Evolutionary conservation across 2,329 filamentous ascomycete species (phyloP).

Genomic region (Neophaeococcomyces mojaviensis): DNA sequence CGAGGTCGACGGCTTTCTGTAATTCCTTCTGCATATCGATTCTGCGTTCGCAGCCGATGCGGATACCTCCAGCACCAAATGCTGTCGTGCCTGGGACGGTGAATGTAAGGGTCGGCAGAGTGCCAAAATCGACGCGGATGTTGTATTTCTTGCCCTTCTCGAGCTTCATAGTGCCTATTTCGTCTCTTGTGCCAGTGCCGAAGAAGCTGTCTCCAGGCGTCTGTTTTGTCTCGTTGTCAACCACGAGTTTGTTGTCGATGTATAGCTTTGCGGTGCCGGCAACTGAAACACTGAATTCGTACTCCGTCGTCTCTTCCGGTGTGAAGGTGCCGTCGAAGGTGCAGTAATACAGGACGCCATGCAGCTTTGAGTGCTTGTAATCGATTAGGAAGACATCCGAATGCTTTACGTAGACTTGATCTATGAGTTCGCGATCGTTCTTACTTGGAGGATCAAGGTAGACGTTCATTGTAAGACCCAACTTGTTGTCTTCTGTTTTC

Average conservation of each 20-base stretch:
- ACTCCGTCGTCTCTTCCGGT: constrained; percentile 53
- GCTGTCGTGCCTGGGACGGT: constrained; percentile 41
- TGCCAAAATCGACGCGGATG: constrained; percentile 53
- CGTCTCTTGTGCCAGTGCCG: constrained; percentile 56
- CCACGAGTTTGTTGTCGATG: constrained; percentile 54
- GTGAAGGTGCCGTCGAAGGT: constrained; percentile 55
- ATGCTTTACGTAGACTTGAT: constrained; percentile 39
- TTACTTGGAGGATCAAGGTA: constrained; percentile 52
- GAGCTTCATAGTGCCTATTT: constrained; percentile 51
- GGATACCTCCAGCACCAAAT: constrained; percentile 52
- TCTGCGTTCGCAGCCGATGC: constrained; percentile 54
- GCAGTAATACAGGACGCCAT: constrained; percentile 49
- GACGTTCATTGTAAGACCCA: constrained; percentile 55
- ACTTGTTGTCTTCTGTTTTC: constrained; percentile 45
- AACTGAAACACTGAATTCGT: constrained; percentile 60
- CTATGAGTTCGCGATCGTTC: constrained; percentile 43
- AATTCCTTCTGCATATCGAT: constrained; percentile 55
- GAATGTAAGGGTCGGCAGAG: constrained; percentile 51
- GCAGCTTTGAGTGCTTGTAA: constrained; percentile 44
- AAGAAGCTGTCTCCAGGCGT: constrained; percentile 58
- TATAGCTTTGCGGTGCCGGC: constrained; percentile 59
- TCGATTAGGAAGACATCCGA: constrained; percentile 47
- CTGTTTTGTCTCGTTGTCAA: constrained; percentile 61
- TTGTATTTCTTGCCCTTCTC: constrained; percentile 54
- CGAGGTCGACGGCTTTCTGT: constrained; percentile 58